phyloP scores from a whole-genome alignment of 371 early-diverging fungal genomes.

The Thermomucor indicae-seudaticae region DNA sequence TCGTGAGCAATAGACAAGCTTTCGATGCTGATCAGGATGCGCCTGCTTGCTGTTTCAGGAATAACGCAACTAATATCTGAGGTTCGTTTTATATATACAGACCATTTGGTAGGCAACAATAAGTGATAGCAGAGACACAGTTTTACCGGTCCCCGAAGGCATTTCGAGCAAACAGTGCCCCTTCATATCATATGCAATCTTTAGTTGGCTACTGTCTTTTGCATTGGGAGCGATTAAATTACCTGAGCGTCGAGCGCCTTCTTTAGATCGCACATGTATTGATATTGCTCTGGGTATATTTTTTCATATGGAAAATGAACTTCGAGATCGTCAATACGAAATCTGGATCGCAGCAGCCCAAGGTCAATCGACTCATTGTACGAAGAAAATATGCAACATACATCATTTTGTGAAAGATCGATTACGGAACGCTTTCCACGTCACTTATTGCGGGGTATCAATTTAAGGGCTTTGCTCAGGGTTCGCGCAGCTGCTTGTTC shows the following conservation, averaged over 20 bases:
- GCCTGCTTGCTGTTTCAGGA: slow-evolving; percentile 37
- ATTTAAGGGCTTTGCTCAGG: too few species aligned
- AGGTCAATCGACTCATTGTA: too few species aligned
- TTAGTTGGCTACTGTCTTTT: neutral
- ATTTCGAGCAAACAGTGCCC: slow-evolving; percentile 98
- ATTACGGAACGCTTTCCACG: too few species aligned
- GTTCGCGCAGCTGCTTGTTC: too few species aligned
- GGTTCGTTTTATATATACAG: too few species aligned
- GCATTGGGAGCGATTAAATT: slow-evolving; percentile 1
- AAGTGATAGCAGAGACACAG: slow-evolving; percentile 93
- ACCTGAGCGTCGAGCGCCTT: slow-evolving; percentile 88
- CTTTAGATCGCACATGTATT: slow-evolving; percentile 98
- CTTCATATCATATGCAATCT: slow-evolving; percentile 25
- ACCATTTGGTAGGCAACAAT: slow-evolving; percentile 97
- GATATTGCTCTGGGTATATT: slow-evolving; percentile 99
- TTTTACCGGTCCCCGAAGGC: slow-evolving; percentile 99
- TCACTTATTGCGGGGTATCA: too few species aligned
- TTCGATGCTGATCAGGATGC: slow-evolving; percentile 85
- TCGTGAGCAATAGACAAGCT: slow-evolving; percentile 98
- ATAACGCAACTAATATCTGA: too few species aligned
- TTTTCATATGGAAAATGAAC: slow-evolving; percentile 99
- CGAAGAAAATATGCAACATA: neutral
- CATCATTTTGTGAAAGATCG: slow-evolving; percentile 2
- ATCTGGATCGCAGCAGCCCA: slow-evolving; percentile 45
- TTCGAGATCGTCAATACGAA: slow-evolving; percentile 90